These are phyloP conservation scores for Whalleya microplaca DNA, from an alignment of 2,329 filamentous ascomycete species.

Conservation along the genomic window DNA sequence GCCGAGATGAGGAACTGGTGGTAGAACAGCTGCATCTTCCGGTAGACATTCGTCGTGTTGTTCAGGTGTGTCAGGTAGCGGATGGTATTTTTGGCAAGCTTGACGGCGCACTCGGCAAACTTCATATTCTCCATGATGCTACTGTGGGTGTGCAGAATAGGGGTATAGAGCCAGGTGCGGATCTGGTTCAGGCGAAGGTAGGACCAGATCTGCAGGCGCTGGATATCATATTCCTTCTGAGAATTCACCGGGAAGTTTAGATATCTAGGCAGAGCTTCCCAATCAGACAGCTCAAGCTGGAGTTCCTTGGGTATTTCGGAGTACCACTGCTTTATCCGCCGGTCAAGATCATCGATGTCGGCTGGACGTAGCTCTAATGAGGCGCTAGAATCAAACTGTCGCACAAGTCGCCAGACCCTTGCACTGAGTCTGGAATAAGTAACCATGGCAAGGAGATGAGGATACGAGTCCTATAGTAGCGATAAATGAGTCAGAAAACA, in stretches of 20 bases:
- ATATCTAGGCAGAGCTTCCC: conserved; percentile 44
- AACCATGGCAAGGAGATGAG: conserved; percentile 84
- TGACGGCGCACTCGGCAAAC: conserved; percentile 74
- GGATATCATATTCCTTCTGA: conserved; percentile 63
- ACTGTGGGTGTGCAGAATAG: conserved; percentile 80
- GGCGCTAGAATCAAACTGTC: conserved; percentile 66
- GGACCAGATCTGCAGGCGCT: conserved; percentile 79
- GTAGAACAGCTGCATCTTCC: conserved; percentile 74
- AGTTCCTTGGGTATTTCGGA: conserved; percentile 67
- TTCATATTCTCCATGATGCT: conserved; percentile 78
- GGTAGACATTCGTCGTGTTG: conserved; percentile 72
- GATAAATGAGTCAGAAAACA: conserved; percentile 22
- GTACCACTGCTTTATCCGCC: conserved; percentile 87
- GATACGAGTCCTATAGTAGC: conserved; percentile 52
- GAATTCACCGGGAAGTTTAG: conserved; percentile 42
- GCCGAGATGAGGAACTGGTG: conserved; percentile 79
- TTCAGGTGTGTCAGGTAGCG: conserved; percentile 72
- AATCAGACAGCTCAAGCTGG: conserved; percentile 60
- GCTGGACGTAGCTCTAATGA: conserved; percentile 68
- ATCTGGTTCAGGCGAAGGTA: conserved; percentile 90
- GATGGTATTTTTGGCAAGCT: conserved; percentile 77
- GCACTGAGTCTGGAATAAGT: conserved; percentile 81
- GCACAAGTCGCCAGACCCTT: conserved; percentile 83
- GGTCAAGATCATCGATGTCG: conserved; percentile 80
- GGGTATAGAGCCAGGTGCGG: conserved; percentile 85